Evolutionary conservation across 2,329 filamentous ascomycete species (phyloP).

Genomic region (Nemania serpens): DNA sequence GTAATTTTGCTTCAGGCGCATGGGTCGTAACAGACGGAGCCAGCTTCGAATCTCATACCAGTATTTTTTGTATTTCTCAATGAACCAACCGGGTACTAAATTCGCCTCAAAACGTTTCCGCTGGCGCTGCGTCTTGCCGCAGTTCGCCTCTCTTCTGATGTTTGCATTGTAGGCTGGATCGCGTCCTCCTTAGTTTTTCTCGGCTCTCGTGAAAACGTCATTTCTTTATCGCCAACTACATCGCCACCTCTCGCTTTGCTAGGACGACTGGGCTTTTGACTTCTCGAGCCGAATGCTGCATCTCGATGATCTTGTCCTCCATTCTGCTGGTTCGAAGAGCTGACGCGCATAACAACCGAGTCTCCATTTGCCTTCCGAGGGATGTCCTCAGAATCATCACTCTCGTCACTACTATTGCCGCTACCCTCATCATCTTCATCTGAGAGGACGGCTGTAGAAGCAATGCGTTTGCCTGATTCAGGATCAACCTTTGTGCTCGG

Average conservation of each 20-base stretch:
- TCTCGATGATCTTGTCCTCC: slow-evolving; percentile 60
- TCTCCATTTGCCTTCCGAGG: slow-evolving; percentile 35
- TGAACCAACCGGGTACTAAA: slow-evolving; percentile 58
- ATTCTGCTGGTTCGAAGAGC: slow-evolving; percentile 68
- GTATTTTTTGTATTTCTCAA: slow-evolving; percentile 15
- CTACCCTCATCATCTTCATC: slow-evolving; percentile 53
- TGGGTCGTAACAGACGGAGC: slow-evolving; percentile 11
- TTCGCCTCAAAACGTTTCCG: slow-evolving; percentile 67
- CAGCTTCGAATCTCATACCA: slow-evolving; percentile 10
- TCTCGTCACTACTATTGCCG: slow-evolving; percentile 39
- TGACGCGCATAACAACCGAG: slow-evolving; percentile 67
- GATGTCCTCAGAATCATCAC: slow-evolving; percentile 47
- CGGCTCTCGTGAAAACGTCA: slow-evolving; percentile 72
- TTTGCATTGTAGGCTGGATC: slow-evolving; percentile 29
- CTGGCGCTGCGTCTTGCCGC: slow-evolving; percentile 71
- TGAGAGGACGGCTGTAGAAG: slow-evolving; percentile 47
- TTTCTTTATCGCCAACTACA: slow-evolving; percentile 65
- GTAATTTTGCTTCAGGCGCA: slow-evolving; percentile 8
- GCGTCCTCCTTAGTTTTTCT: slow-evolving; percentile 51
- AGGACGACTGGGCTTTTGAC: slow-evolving; percentile 54
- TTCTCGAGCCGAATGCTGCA: slow-evolving; percentile 60
- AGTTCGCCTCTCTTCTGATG: slow-evolving; percentile 36
- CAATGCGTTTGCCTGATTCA: slow-evolving; percentile 38
- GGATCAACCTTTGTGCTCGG: slow-evolving; percentile 71
- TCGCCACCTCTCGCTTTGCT: slow-evolving; percentile 53